phyloP scores from a whole-genome alignment of 2,329 filamentous ascomycete species.

The Colletotrichum ledebouriae region DNA sequence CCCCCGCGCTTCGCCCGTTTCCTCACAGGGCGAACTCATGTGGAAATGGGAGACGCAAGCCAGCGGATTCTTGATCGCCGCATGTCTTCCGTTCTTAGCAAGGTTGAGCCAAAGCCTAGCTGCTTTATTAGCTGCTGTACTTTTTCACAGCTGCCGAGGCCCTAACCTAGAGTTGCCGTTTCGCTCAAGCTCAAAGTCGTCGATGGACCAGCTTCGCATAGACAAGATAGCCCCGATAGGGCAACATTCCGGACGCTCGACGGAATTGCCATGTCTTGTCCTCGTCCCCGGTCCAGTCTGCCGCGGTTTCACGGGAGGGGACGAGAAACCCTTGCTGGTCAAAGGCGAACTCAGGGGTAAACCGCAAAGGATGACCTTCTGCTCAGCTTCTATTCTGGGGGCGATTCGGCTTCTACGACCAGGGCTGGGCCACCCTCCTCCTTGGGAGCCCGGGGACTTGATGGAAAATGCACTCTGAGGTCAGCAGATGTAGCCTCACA shows the following conservation, averaged over 20 bases:
- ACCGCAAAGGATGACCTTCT: slow-evolving; percentile 14
- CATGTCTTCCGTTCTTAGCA: slow-evolving; percentile 12
- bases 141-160: not conserved
- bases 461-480: not conserved
- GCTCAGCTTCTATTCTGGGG: slow-evolving; percentile 35
- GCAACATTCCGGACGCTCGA: slow-evolving; percentile 21
- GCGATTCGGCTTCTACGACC: slow-evolving; percentile 18
- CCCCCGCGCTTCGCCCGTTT: slow-evolving; percentile 27
- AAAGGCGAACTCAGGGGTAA: slow-evolving; percentile 19
- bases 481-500: too few species aligned
- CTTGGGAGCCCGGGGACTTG: not conserved
- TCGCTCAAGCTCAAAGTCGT: slow-evolving; percentile 3
- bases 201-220: slow-evolving; percentile 12
- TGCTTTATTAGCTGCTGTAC: not conserved
- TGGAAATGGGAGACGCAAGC: slow-evolving; percentile 35
- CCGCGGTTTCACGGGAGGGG: slow-evolving; percentile 37
- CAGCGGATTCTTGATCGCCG: slow-evolving; percentile 21
- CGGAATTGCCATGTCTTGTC: slow-evolving; percentile 25
- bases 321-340: slow-evolving; percentile 23
- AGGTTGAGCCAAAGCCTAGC: not conserved
- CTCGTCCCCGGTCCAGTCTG: slow-evolving; percentile 23
- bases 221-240: slow-evolving; percentile 10
- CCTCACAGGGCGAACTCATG: slow-evolving; percentile 28
- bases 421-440: slow-evolving; percentile 10
- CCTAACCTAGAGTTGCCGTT: not conserved